phyloP scores from a whole-genome alignment of 2,329 filamentous ascomycete genomes.

The Sclerotinia minor region DNA sequence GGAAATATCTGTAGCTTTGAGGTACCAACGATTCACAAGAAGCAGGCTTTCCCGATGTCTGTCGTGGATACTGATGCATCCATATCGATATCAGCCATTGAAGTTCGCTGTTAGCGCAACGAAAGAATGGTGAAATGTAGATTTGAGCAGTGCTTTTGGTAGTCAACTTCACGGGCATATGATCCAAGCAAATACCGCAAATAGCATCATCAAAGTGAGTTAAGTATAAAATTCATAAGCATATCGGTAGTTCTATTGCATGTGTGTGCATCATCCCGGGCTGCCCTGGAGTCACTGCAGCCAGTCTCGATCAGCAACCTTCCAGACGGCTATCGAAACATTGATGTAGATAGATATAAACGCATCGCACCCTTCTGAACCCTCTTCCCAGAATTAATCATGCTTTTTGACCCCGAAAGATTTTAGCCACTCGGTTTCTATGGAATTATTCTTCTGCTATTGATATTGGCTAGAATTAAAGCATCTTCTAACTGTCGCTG shows the following conservation, averaged over 20 bases:
- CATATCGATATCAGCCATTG: background rate
- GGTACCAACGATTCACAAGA: accelerated
- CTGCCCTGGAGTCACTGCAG: no score
- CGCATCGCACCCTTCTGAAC: no score
- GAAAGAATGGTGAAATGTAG: background rate
- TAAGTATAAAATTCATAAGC: no score
- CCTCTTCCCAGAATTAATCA: background rate
- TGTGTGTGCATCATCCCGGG: no score
- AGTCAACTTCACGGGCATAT: no score
- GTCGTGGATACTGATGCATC: background rate
- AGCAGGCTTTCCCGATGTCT: background rate
- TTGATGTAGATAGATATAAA: background rate
- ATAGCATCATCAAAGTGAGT: no score
- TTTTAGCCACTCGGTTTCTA: background rate
- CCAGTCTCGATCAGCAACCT: background rate
- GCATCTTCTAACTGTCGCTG: background rate
- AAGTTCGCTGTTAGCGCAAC: no score
- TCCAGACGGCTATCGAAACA: no score
- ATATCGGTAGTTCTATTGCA: background rate
- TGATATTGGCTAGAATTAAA: background rate
- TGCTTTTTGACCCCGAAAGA: background rate
- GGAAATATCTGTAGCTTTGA: no score
- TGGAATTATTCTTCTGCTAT: background rate
- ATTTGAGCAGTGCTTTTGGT: background rate
- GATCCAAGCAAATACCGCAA: no score